phyloP scores from a whole-genome alignment of 495 filamentous ascomycete genomes.

The Immersiella caudata region DNA sequence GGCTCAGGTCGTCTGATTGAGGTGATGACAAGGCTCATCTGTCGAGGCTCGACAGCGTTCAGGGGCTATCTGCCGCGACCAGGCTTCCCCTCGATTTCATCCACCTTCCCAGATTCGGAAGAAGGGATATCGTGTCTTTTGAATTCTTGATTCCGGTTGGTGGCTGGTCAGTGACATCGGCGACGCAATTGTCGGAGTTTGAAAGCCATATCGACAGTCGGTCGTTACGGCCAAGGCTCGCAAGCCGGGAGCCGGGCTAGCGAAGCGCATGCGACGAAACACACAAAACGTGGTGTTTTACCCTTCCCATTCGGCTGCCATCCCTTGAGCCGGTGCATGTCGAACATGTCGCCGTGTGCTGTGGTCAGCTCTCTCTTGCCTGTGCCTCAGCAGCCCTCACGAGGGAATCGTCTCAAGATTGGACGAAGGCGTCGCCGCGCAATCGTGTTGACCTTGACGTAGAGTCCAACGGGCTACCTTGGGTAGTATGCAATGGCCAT shows the following conservation, averaged over 20 bases:
- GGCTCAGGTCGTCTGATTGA: neutral
- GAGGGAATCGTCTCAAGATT: neutral
- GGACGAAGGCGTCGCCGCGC: neutral
- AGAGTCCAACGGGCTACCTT: neutral
- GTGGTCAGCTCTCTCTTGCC: neutral
- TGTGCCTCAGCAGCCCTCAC: neutral
- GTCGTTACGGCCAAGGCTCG: neutral
- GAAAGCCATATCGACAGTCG: neutral
- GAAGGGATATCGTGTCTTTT: conserved; percentile 13
- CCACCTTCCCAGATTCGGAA: conserved; percentile 8
- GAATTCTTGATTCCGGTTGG: neutral
- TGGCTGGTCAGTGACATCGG: neutral
- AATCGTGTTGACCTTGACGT: neutral
- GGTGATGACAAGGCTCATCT: neutral
- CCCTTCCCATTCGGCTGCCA: neutral
- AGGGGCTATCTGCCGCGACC: neutral
- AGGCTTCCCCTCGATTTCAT: neutral
- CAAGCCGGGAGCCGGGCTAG: neutral
- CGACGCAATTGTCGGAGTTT: neutral
- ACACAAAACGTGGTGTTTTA: neutral
- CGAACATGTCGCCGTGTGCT: neutral
- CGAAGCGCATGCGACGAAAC: conserved; percentile 4
- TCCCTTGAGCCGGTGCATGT: neutral
- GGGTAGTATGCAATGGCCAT: neutral
- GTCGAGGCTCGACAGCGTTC: neutral